phyloP scores from a whole-genome alignment of 768 basidiomycete genomes.

The Amanita thiersii region DNA sequence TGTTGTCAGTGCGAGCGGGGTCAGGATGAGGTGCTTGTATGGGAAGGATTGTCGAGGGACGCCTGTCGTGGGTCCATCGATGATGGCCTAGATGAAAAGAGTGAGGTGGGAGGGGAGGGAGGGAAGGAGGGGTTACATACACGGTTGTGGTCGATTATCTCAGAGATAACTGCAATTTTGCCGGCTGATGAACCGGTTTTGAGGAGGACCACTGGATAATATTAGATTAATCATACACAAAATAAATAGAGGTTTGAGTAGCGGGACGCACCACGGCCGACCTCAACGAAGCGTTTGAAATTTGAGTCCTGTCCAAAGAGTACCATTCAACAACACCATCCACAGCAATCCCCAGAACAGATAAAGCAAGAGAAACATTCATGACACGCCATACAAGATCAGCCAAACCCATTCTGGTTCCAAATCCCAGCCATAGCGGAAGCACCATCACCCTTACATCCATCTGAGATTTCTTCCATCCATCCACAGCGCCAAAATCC shows the following conservation, averaged over 20 bases:
- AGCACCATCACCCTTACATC: constrained; percentile 5
- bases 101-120: neutral
- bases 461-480: constrained; percentile 3
- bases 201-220: constrained; percentile 78
- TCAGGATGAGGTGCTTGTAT: constrained; percentile 90
- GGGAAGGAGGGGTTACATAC: constrained; percentile 35
- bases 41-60: constrained; percentile 91
- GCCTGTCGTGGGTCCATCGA: constrained; percentile 87
- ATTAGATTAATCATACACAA: constrained; percentile 1
- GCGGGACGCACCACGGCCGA: constrained; percentile 71
- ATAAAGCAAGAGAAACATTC: neutral
- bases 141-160: constrained; percentile 99
- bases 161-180: constrained; percentile 90
- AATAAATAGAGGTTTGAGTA: neutral
- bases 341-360: neutral
- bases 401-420: neutral
- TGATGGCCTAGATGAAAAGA: constrained; percentile 60
- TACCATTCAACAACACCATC: constrained; percentile 12
- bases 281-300: constrained; percentile 97
- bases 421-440: too few relatives aligned
- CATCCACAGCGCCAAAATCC: constrained; percentile 5
- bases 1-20: constrained; percentile 70
- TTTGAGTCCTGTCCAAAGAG: constrained; percentile 54
- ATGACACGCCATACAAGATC: neutral
- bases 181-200: constrained; percentile 79